phyloP scores from a whole-genome alignment of 108 stramenopile genomes.

The Pseudonitzschia pungens region DNA sequence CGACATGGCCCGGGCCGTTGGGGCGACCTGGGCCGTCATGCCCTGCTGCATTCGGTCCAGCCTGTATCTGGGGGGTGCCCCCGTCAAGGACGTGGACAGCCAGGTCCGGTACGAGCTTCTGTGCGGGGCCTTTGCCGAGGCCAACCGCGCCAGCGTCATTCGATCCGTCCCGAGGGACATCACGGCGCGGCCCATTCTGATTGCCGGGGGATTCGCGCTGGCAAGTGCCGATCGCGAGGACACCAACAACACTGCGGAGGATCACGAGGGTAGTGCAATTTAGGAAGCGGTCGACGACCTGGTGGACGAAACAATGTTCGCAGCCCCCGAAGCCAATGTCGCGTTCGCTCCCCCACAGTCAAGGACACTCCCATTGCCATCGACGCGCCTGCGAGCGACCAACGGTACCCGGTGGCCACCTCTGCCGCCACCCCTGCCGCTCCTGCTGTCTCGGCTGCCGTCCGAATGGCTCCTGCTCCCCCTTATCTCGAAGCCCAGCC shows the following conservation, averaged over 20 bases:
- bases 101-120: neutral
- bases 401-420: too few species aligned
- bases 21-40: conserved; percentile 1
- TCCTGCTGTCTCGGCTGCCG: too few species aligned
- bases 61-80: neutral
- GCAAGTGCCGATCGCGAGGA: neutral
- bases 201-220: neutral
- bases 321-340: too few species aligned
- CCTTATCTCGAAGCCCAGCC: too few species aligned
- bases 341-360: too few species aligned
- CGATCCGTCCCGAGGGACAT: neutral
- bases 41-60: neutral
- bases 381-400: too few species aligned
- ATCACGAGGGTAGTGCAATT: too few species aligned
- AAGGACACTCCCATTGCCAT: too few species aligned
- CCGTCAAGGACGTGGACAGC: neutral
- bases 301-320: too few species aligned
- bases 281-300: too few species aligned
- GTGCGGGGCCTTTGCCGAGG: neutral
- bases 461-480: too few species aligned
- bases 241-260: neutral
- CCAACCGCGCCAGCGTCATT: neutral
- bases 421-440: too few species aligned
- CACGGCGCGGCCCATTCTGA: neutral
- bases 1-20: neutral